Conservation (phyloP, 2,329 filamentous ascomycete genomes). For the Talaromyces islandicus region DNA sequence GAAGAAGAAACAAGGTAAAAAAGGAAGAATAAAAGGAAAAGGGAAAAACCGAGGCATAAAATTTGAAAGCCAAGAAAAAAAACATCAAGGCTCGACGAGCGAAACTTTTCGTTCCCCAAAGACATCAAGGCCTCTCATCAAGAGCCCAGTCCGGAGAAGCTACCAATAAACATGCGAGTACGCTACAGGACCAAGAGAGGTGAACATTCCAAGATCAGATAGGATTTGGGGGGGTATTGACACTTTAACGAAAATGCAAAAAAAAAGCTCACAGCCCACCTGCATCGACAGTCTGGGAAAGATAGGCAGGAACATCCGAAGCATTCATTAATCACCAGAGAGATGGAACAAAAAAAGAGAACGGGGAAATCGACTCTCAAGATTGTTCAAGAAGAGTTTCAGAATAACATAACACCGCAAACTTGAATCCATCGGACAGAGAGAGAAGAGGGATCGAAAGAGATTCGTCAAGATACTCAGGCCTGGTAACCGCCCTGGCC, state of each 20-base stretch:
- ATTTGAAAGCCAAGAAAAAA: constrained; percentile 15
- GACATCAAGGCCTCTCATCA: constrained; percentile 20
- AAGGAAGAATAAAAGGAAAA: too few species aligned
- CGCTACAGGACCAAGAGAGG: constrained; percentile 20
- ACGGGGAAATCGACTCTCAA: constrained; percentile 10
- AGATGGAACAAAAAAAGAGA: constrained; percentile 11
- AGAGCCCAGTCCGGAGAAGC: constrained; percentile 18
- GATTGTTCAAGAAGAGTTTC: constrained; percentile 13
- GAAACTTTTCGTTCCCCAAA: constrained; percentile 31
- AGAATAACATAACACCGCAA: constrained; percentile 10
- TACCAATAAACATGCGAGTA: constrained; percentile 25
- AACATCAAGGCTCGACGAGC: neutral
- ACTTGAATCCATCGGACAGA: constrained; percentile 3
- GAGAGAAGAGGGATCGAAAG: neutral
- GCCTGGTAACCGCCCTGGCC: constrained; percentile 56
- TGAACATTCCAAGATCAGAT: constrained; percentile 20
- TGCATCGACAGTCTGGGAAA: constrained; percentile 19
- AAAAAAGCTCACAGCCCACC: constrained; percentile 34
- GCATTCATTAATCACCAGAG: constrained; percentile 15
- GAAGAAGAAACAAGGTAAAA: neutral
- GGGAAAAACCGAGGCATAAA: constrained; percentile 10
- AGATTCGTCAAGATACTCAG: constrained; percentile 28
- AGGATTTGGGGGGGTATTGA: constrained; percentile 36
- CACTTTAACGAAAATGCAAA: constrained; percentile 34
- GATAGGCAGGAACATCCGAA: constrained; percentile 16